Base-by-base conservation (phyloP, 2,329 filamentous ascomycete genomes). In the Beauveria caledonica region DNA sequence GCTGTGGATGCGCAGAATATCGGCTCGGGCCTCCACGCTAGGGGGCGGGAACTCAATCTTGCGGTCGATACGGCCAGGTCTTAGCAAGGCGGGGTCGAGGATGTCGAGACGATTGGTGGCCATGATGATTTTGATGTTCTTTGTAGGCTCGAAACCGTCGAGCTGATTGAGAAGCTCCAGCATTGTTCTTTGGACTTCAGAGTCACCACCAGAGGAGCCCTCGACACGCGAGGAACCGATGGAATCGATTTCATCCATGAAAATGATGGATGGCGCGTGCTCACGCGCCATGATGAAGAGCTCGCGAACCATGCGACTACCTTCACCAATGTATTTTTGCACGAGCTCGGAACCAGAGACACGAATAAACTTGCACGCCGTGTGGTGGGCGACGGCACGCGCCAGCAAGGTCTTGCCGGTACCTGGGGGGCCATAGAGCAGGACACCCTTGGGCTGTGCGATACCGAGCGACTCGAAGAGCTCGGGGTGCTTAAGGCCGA, bases 101-200 rank as follows among this genome's bases (percentile, higher is more conserved):
- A 99, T 97, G 70, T 99, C 94, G 65, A 99, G 84, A 73, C 94
- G 90, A 77, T 99, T 99, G 53, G 94, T 99, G 59, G 94, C 94
- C 93, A 99, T 99, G 78, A 99, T 96, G 74, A 99, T 91, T 77
- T 99, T 99, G 86, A 99, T 99, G 78, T 97, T 97, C 81, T 99
- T 99, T 51, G 93, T 97, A 6, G 94, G 94, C 77, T 97, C 94
- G 76, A 99, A 99, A 55, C 94, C 94, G 72, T 99, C 94, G 63
- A 99, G 85, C 80, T 99, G 94, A 79, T 99, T 99, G 66, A 99
- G 86, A 63, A 99, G 81, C 76, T 99, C 94, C 77, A 99, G 78
- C 94, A 99, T 99, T 52, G 94, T 99, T 70, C 94, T 88, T 78
- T 99, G 94, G 58, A 99, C 94, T 76, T 99, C 94, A 1, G 92